phyloP scores from a whole-genome alignment of 495 filamentous ascomycete species.

The Neohortaea acidophila region DNA sequence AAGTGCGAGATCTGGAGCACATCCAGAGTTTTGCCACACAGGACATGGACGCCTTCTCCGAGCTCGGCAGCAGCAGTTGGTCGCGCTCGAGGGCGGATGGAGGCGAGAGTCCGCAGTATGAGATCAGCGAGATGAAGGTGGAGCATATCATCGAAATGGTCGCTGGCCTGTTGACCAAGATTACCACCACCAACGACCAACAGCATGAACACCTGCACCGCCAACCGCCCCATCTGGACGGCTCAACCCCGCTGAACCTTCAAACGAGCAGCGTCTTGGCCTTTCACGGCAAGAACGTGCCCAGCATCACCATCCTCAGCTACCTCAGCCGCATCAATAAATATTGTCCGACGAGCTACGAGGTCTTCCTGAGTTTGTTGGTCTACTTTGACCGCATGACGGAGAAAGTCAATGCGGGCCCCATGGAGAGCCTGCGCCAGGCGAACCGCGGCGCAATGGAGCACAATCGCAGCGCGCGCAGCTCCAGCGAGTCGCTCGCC shows the following conservation, averaged over 20 bases:
- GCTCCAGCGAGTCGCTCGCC: conserved; percentile 16
- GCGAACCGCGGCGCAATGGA: conserved; percentile 27
- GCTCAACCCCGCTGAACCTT: conserved; percentile 49
- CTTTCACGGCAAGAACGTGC: conserved; percentile 99
- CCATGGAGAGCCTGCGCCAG: conserved; percentile 34
- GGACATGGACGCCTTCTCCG: conserved; percentile 35
- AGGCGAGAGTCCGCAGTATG: conserved; percentile 50
- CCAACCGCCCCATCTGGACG: conserved; percentile 51
- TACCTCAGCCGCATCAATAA: conserved; percentile 95
- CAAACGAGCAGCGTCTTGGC: conserved; percentile 84
- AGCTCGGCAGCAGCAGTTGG: conserved; percentile 24
- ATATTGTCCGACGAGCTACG: conserved; percentile 96
- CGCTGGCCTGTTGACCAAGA: conserved; percentile 92
- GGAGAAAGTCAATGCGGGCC: conserved; percentile 75
- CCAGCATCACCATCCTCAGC: conserved; percentile 90
- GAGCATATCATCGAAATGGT: conserved; percentile 99
- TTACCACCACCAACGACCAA: conserved; percentile 89
- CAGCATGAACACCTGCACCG: conserved; percentile 74
- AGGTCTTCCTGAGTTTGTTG: conserved; percentile 87
- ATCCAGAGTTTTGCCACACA: conserved; percentile 78
- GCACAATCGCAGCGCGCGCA: conserved; percentile 14
- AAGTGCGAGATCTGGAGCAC: conserved; percentile 70
- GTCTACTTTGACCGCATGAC: conserved; percentile 99
- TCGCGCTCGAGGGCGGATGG: conserved; percentile 21
- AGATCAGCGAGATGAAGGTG: conserved; percentile 97